phyloP scores from a whole-genome alignment of 1,284 basidiomycete species.

The Peniophora sp. region DNA sequence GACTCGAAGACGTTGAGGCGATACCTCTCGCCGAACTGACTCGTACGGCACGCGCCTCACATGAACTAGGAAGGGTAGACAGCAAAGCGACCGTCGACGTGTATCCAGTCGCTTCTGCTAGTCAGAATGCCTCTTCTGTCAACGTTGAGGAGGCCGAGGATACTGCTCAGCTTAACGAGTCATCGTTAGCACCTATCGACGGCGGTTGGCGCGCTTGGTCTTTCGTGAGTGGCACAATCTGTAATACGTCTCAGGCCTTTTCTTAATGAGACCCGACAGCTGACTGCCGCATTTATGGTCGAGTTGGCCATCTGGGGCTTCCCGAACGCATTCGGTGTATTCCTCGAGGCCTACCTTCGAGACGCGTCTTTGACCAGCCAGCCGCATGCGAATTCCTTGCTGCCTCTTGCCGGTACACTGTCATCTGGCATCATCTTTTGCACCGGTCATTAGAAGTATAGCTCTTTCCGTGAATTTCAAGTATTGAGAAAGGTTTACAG shows the following conservation, averaged over 20 bases:
- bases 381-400: conserved; percentile 16
- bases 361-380: conserved; percentile 18
- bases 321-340: conserved; percentile 24
- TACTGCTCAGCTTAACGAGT: not conserved
- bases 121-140: too few species aligned
- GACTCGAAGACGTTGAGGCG: too few species aligned
- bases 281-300: conserved; percentile 24
- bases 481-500: conserved; percentile 11
- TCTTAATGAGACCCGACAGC: conserved; percentile 11
- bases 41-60: too few species aligned
- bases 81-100: too few species aligned
- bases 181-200: conserved; percentile 22
- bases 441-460: conserved; percentile 17
- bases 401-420: conserved; percentile 25
- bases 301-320: conserved; percentile 33
- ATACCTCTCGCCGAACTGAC: too few species aligned
- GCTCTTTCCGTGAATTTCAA: not conserved
- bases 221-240: conserved; percentile 15
- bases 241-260: not conserved
- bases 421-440: conserved; percentile 26
- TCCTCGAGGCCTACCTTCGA: conserved; percentile 24
- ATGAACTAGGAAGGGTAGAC: too few species aligned
- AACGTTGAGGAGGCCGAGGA: too few species aligned
- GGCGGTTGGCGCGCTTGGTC: conserved; percentile 24
- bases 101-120: too few species aligned